Evolutionary conservation across 768 basidiomycete species (phyloP).

Genomic region (Termitomyces sp.): DNA sequence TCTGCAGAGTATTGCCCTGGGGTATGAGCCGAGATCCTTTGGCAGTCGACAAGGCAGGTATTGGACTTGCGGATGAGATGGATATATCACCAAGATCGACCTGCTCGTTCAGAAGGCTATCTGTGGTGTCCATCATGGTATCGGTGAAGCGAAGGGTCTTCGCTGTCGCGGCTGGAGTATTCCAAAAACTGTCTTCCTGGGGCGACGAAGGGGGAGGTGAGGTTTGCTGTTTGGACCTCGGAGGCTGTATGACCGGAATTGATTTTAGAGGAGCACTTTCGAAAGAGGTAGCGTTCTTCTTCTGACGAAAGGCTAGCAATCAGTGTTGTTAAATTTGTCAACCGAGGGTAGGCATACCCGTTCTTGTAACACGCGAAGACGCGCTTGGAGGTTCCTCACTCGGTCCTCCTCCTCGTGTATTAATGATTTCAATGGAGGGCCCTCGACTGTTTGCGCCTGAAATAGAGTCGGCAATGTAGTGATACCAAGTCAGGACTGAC

Average conservation of each 20-base stretch:
- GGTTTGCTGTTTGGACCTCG: slow-evolving; percentile 17
- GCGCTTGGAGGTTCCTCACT: slow-evolving; percentile 34
- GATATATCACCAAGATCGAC: slow-evolving; percentile 54
- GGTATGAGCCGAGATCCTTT: not conserved
- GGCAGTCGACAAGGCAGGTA: slow-evolving; percentile 11
- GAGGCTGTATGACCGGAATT: slow-evolving; percentile 4
- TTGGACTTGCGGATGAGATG: slow-evolving; percentile 40
- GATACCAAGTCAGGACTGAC: slow-evolving; percentile 5
- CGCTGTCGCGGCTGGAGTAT: slow-evolving; percentile 49
- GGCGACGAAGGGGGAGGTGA: slow-evolving; percentile 23
- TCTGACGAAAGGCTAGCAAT: slow-evolving; percentile 16
- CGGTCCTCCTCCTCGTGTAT: slow-evolving; percentile 40
- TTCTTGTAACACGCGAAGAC: slow-evolving; percentile 36
- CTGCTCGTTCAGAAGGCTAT: slow-evolving; percentile 61
- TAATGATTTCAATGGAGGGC: slow-evolving; percentile 29
- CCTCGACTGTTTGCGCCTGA: slow-evolving; percentile 21
- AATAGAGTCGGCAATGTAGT: slow-evolving; percentile 11
- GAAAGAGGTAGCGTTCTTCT: slow-evolving; percentile 12
- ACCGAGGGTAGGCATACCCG: slow-evolving; percentile 26
- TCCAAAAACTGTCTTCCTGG: slow-evolving; percentile 62
- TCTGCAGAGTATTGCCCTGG: not conserved
- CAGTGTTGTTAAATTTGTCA: not conserved
- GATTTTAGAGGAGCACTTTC: slow-evolving; percentile 5
- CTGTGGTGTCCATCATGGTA: slow-evolving; percentile 48
- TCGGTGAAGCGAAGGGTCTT: slow-evolving; percentile 64